Percentiles rank a stretch among this genome's conserved stretches.
Evolutionary conservation across 2,329 filamentous ascomycete genomes (phyloP).

Genomic region (Ophiosphaerella herpotricha): DNA sequence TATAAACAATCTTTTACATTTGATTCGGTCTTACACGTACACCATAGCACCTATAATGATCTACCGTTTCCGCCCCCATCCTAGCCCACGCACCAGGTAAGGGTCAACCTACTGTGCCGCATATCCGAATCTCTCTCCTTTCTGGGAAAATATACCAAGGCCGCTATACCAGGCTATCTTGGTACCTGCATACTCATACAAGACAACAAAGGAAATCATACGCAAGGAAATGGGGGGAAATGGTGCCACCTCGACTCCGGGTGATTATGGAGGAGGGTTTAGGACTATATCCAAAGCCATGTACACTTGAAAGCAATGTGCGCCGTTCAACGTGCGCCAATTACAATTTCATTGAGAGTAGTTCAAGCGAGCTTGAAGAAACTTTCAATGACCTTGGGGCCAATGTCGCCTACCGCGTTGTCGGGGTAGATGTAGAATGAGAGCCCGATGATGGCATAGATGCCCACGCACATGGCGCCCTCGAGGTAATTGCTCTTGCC

Average conservation of each 20-base stretch:
- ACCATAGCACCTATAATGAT: too few species aligned
- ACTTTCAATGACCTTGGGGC: constrained; percentile 29
- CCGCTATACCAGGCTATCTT: not conserved
- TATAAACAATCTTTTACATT: too few species aligned
- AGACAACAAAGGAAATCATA: not conserved
- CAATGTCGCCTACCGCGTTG: constrained; percentile 46
- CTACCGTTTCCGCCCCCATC: too few species aligned
- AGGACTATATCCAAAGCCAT: too few species aligned
- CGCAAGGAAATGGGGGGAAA: not conserved
- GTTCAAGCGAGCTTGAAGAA: constrained; percentile 26
- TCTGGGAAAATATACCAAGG: not conserved
- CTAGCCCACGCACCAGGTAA: too few species aligned
- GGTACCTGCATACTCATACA: not conserved
- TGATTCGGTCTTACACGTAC: too few species aligned
- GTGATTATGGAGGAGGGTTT: too few species aligned
- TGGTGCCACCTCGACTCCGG: too few species aligned
- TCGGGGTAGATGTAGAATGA: constrained; percentile 67
- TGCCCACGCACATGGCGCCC: constrained; percentile 65
- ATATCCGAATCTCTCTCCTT: not conserved
- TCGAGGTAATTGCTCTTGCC: constrained; percentile 87
- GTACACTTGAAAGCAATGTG: constrained; percentile 14
- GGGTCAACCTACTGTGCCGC: not conserved
- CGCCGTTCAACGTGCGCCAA: constrained; percentile 2
- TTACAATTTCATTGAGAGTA: not conserved
- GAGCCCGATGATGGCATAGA: constrained; percentile 63